These are phyloP conservation scores for Actinidia arguta DNA, from an alignment of 179 eudicot species.

Conservation along the genomic window DNA sequence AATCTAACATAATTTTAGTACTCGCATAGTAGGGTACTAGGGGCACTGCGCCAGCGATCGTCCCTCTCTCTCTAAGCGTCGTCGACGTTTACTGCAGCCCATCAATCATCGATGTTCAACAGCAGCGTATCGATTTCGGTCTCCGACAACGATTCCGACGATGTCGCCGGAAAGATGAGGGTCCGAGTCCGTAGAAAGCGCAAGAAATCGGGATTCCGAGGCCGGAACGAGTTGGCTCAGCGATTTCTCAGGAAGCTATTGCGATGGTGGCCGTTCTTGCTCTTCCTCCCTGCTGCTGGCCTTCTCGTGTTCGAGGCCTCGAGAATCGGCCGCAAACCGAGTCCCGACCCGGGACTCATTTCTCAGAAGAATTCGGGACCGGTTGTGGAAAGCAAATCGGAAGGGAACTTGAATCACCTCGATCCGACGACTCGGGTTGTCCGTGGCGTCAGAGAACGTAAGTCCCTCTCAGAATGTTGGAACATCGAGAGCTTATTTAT, in stretches of 20 bases:
- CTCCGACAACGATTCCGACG: constrained; percentile 76
- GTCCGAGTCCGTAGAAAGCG: constrained; percentile 65
- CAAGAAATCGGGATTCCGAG: constrained; percentile 49
- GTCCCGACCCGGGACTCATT: not conserved
- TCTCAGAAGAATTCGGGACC: constrained; percentile 18
- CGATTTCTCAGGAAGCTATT: constrained; percentile 44
- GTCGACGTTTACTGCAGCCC: not conserved
- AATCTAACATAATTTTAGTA: too few species aligned
- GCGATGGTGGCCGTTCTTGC: constrained; percentile 79
- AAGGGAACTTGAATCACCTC: constrained; percentile 62
- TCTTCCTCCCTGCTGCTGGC: constrained; percentile 55
- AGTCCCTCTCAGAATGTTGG: constrained; percentile 28
- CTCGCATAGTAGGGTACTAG: too few species aligned
- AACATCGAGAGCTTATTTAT: not conserved
- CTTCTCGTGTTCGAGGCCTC: constrained; percentile 74
- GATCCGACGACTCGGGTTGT: constrained; percentile 65
- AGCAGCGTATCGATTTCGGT: constrained; percentile 57
- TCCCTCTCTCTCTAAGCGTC: not conserved
- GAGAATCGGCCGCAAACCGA: constrained; percentile 45
- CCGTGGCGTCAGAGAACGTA: constrained; percentile 81
- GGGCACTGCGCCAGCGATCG: not conserved
- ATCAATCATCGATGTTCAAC: constrained; percentile 25
- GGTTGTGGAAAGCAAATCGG: constrained; percentile 29
- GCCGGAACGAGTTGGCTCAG: constrained; percentile 43
- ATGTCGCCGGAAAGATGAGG: constrained; percentile 34